These are phyloP conservation scores for Secale cereale DNA, from an alignment of 176 grass and related monocot genomes.

Conservation along the genomic window DNA sequence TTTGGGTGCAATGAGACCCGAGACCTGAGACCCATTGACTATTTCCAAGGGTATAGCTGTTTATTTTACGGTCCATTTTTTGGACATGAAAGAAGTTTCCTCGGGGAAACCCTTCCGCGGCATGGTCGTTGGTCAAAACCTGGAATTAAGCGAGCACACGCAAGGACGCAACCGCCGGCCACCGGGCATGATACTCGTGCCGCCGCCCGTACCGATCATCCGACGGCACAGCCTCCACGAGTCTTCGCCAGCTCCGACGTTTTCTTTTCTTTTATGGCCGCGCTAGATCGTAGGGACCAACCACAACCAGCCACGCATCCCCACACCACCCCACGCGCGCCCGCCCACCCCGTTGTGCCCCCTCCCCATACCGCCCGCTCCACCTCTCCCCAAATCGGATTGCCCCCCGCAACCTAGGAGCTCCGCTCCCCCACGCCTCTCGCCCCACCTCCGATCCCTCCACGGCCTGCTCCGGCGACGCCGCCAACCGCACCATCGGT, in stretches of 20 bases:
- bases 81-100: too few relatives aligned
- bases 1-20: too few relatives aligned
- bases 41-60: too few relatives aligned
- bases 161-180: neutral
- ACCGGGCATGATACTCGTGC: neutral
- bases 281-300: constrained; percentile 15
- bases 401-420: constrained; percentile 3
- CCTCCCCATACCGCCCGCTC: constrained; percentile 10
- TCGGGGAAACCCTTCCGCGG: neutral
- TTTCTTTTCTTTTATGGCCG: neutral
- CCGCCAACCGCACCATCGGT: neutral
- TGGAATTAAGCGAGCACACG: neutral
- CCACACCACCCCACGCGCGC: neutral
- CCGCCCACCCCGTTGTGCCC: neutral
- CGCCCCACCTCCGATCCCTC: constrained; percentile 16
- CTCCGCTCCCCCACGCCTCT: constrained; percentile 22
- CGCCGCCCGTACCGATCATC: constrained; percentile 18
- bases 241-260: neutral
- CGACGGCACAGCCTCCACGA: constrained; percentile 1
- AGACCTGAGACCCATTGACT: too few relatives aligned
- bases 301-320: neutral
- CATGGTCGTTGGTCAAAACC: neutral
- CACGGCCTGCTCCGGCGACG: neutral
- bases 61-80: too few relatives aligned
- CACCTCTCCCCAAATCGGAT: constrained; percentile 13